Evolutionary conservation across 2,329 filamentous ascomycete species (phyloP), one percentile per base, ranked within the genome.

Genomic region (Alternaria arbusti): DNA sequence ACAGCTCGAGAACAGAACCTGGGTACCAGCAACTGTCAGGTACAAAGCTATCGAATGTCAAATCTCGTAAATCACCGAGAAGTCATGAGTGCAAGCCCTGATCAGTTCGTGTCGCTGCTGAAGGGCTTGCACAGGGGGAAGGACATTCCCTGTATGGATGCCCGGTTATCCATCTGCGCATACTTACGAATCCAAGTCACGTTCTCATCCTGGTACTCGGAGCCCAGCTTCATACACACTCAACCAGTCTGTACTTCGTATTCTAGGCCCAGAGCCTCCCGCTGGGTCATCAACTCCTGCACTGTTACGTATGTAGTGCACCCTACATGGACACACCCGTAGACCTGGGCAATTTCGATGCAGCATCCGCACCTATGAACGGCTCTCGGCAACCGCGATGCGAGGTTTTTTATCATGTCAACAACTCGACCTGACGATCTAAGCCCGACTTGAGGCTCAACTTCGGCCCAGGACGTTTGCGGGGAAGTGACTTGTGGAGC

Each of bases 401-500:
- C 25, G 13, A 22, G 40, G 36, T 17, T 13, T 43, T 62, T 40
- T 30, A 54, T 23, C 13, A 11, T 25, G 43, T n/a, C 22, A 47
- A 32, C 20, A 23, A 45, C 26, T 57, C 44, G 36, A 56, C 51
- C 59, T 61, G 59, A 51, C 36, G 23, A 59, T 59, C 55, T 32
- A 30, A 47, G 52, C 55, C 30, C 12, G n/a, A 11, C 15, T 30
- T 8, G 46, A 59, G 66, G 64, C 50, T 43, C 59, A 69, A 65
- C 61, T 52, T 63, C 66, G 66, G 66, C 30, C 20, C 30, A 44
- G 32, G 30, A 26, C 51, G 36, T 51, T 44, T 62, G 59, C 59
- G 63, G 63, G 55, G 63, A 63, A 60, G 46, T 44, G 25, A n/a
- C 49, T 52, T 43, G 66, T 64, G 63, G 66, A 56, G 63, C 44